These are phyloP conservation scores for Chlamydomonas schloesseri DNA, from an alignment of 139 green algal species.

Conservation along the genomic window DNA sequence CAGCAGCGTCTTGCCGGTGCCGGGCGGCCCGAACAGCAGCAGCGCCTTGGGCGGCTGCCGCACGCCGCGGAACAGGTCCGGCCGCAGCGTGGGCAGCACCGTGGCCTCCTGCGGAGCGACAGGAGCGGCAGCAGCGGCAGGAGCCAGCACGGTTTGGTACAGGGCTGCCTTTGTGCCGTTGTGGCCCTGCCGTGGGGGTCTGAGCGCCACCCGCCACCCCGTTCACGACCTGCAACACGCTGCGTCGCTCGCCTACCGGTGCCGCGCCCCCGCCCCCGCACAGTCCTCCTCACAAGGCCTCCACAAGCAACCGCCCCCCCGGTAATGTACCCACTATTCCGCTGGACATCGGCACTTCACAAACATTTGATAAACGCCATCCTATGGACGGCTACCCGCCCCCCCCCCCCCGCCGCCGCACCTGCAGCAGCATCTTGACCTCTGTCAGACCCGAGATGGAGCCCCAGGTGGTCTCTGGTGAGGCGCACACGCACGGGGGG, in stretches of 20 bases:
- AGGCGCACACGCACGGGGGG: neutral
- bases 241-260: too few relatives aligned
- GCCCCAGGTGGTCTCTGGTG: constrained; percentile 35
- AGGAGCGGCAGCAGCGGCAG: neutral
- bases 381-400: too few relatives aligned
- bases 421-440: constrained; percentile 62
- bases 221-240: too few relatives aligned
- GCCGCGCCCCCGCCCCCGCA: too few relatives aligned
- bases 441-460: constrained; percentile 52
- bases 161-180: too few relatives aligned
- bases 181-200: too few relatives aligned
- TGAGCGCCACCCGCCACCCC: too few relatives aligned
- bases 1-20: constrained; percentile 67
- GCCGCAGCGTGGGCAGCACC: constrained; percentile 61
- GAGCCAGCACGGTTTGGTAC: too few relatives aligned
- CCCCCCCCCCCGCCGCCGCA: neutral
- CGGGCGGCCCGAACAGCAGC: constrained; percentile 63
- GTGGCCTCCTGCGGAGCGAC: constrained; percentile 52
- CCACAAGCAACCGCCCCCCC: too few relatives aligned
- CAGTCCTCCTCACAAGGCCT: too few relatives aligned
- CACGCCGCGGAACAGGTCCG: constrained; percentile 58
- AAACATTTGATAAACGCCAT: neutral
- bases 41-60: constrained; percentile 53
- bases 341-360: too few relatives aligned
- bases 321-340: too few relatives aligned